phyloP scores from a whole-genome alignment of 2,329 filamentous ascomycete species.

The Akanthomyces uredinophilus region DNA sequence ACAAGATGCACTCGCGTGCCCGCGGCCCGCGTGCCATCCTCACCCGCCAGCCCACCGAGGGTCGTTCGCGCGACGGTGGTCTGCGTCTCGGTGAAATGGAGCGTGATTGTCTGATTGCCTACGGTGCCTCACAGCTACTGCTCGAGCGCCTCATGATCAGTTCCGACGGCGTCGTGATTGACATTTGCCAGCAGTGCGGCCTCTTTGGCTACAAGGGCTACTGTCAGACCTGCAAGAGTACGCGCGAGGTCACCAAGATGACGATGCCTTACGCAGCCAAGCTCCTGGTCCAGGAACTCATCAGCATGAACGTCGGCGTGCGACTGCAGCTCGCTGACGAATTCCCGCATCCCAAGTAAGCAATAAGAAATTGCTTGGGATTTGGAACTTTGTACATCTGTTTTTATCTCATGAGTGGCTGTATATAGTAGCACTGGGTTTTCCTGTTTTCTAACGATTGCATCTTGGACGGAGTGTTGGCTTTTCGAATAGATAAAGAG shows the following conservation, averaged over 20 bases:
- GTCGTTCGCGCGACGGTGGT: slow-evolving; percentile 86
- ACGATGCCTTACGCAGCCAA: slow-evolving; percentile 97
- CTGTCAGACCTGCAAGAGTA: slow-evolving; percentile 88
- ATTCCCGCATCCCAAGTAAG: slow-evolving; percentile 63
- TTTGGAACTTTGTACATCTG: slow-evolving; percentile 11
- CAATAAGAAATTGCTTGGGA: neutral
- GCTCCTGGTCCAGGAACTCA: slow-evolving; percentile 88
- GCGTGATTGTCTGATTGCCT: slow-evolving; percentile 94
- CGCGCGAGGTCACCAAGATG: slow-evolving; percentile 81
- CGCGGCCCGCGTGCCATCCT: slow-evolving; percentile 86
- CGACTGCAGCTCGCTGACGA: slow-evolving; percentile 87
- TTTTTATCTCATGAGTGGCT: slow-evolving; percentile 16
- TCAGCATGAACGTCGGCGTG: slow-evolving; percentile 98
- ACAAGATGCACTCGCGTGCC: slow-evolving; percentile 97
- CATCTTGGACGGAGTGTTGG: slow-evolving; percentile 6
- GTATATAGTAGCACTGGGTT: neutral
- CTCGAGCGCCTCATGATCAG: slow-evolving; percentile 92
- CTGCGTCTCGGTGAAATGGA: slow-evolving; percentile 97
- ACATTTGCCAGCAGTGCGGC: slow-evolving; percentile 90
- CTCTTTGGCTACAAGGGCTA: slow-evolving; percentile 94
- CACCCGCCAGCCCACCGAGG: slow-evolving; percentile 93
- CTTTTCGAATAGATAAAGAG: neutral
- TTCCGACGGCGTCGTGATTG: slow-evolving; percentile 83
- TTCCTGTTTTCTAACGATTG: neutral
- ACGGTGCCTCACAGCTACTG: slow-evolving; percentile 87